Conservation (phyloP, 31 red algal genomes). For the Asparagopsis taxiformis region DNA sequence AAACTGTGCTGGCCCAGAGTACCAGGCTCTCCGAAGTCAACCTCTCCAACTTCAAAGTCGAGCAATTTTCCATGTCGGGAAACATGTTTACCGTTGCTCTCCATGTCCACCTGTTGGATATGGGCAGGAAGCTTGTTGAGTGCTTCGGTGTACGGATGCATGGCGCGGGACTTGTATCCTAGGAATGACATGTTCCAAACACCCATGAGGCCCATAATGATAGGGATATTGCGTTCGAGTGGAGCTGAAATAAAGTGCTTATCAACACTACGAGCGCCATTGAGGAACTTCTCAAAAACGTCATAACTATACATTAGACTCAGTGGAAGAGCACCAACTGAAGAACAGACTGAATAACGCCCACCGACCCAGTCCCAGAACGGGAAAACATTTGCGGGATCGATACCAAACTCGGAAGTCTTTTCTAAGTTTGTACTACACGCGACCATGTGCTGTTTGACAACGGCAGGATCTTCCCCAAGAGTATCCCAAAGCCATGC, state of each 20-base stretch:
- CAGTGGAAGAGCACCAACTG: slow-evolving; percentile 90
- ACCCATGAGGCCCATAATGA: slow-evolving; percentile 93
- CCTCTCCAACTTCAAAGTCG: slow-evolving; percentile 79
- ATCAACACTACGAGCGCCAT: slow-evolving; percentile 83
- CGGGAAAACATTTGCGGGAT: slow-evolving; percentile 83
- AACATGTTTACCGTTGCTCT: slow-evolving; percentile 96
- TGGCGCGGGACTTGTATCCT: slow-evolving; percentile 79
- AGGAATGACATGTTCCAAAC: slow-evolving; percentile 98
- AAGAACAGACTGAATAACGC: slow-evolving; percentile 94
- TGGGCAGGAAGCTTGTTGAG: slow-evolving; percentile 83
- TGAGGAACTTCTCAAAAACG: slow-evolving; percentile 73
- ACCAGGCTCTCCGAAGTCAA: slow-evolving; percentile 98
- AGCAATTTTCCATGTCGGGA: slow-evolving; percentile 68
- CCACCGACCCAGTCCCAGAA: slow-evolving; percentile 99
- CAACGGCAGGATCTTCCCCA: slow-evolving; percentile 53
- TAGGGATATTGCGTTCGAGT: slow-evolving; percentile 81
- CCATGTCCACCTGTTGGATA: slow-evolving; percentile 98
- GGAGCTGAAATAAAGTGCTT: slow-evolving; percentile 68
- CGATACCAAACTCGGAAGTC: slow-evolving; percentile 89
- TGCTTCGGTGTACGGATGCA: slow-evolving; percentile 95
- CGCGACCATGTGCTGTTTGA: slow-evolving; percentile 91
- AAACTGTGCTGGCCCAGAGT: slow-evolving; percentile 99
- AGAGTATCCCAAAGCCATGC: slow-evolving; percentile 85
- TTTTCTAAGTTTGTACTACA: slow-evolving; percentile 84
- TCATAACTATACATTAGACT: slow-evolving; percentile 86